Evolutionary conservation across 2,329 filamentous ascomycete species (phyloP).

Genomic region (Ophiostoma sp.): DNA sequence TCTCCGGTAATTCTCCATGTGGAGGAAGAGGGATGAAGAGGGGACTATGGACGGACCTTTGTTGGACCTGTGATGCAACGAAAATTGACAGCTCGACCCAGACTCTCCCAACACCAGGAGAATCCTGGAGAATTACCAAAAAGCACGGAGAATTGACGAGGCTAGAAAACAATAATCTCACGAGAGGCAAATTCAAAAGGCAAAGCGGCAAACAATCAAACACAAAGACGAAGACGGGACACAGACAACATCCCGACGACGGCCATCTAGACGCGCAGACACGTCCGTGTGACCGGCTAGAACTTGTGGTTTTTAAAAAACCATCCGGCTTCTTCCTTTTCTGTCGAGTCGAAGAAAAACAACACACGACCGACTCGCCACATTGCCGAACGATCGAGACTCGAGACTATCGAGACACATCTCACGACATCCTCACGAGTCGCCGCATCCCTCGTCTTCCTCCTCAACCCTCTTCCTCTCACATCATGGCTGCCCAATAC

Average conservation of each 20-base stretch:
- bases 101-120: not conserved
- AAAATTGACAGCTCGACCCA: not conserved
- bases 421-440: not conserved
- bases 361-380: not conserved
- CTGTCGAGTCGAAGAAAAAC: not conserved
- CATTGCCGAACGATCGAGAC: not conserved
- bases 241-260: not conserved
- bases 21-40: not conserved
- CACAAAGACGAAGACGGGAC: not conserved
- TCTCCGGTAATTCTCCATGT: slow-evolving; percentile 7
- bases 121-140: not conserved
- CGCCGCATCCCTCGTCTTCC: not conserved
- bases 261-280: not conserved
- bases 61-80: not conserved
- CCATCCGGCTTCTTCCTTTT: slow-evolving; percentile 2
- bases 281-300: not conserved
- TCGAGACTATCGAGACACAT: not conserved
- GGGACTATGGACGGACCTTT: not conserved
- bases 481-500: slow-evolving; percentile 8
- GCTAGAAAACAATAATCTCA: not conserved
- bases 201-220: not conserved
- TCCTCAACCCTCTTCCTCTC: not conserved
- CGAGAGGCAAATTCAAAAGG: not conserved
- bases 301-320: not conserved
- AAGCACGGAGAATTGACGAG: not conserved